Conservation (phyloP, 176 grass and related monocot genomes). For the Oryza coarctata region DNA sequence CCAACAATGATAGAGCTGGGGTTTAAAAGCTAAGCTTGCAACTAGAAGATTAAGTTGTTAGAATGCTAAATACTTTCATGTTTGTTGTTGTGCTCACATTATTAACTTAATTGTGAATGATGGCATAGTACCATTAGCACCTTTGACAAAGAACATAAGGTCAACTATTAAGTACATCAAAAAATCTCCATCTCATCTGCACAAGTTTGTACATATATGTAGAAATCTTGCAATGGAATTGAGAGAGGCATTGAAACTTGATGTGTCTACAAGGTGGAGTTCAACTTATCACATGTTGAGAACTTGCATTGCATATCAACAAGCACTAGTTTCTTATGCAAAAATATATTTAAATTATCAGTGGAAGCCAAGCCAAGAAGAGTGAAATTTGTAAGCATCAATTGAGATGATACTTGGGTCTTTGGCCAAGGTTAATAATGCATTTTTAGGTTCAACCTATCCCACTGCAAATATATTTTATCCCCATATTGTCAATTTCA, state of each 20-base stretch:
- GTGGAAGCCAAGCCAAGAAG: background rate
- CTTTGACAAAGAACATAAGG: background rate
- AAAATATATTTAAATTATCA: background rate
- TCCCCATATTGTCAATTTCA: background rate
- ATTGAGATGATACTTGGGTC: background rate
- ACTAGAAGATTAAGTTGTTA: background rate
- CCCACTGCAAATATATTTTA: background rate
- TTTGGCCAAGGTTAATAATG: background rate
- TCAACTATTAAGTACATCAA: background rate
- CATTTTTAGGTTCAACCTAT: background rate
- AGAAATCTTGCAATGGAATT: background rate
- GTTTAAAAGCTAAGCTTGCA: background rate
- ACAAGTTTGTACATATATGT: background rate
- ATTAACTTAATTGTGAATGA: conserved; percentile 1
- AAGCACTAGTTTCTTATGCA: background rate
- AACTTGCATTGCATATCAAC: background rate
- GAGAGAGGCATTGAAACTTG: background rate
- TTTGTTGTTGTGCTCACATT: background rate
- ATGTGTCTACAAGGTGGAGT: background rate
- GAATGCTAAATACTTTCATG: background rate
- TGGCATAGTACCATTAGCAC: background rate
- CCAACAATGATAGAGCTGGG: background rate
- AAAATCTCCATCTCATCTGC: background rate
- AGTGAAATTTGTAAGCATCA: background rate
- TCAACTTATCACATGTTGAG: background rate